Base-by-base conservation (phyloP, 345 rosid genomes). In the Camelina neglecta region DNA sequence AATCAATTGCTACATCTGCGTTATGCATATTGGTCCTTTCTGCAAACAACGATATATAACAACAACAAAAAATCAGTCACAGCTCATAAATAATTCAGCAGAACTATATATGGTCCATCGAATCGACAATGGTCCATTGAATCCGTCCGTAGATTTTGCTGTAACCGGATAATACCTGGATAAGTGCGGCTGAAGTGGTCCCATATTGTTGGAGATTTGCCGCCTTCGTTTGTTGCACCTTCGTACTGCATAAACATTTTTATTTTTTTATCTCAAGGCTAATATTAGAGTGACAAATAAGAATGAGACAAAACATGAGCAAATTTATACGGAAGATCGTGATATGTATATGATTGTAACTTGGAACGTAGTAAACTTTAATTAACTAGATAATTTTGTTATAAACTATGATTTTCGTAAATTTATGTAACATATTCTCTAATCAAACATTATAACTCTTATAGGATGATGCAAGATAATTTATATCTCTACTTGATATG, bases 1-100 rank as follows among this genome's bases (percentile, higher is more conserved):
- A 78, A 53, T 86, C 88, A 58, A 80, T 11, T 0, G 88, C 88
- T 3, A 79, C 75, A 23, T 86, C 86, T 48, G 86, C 92, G 11
- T 83, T 88, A 56, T 84, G 77, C 48, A 60, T 59, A 60, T 81
- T 57, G 54, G 85, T 84, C 53, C 83, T 83, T 6, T 77, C 86
- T 88, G 83, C 42, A 72, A 62, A 38, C 15, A 29, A 65, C 66
- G 1, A 60, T 7, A 67, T 26, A 59, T 2, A 26, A 1, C 0
- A 24, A 24, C 2, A 26, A 26, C 0, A 49, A 59, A 58, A 18
- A 47, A 44, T 15, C 57, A 55, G 12, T 62, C 21, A 62, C 18
- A 12, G 4, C 9, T 26, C 16, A 21, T 23, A 53, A 12, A 51
- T 39, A 24, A 38, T 36, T 35, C 13, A 15, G 42, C 31, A 12